Evolutionary conservation across 75 land plant species (phyloP).

Genomic region (Cryptomeria japonica): DNA sequence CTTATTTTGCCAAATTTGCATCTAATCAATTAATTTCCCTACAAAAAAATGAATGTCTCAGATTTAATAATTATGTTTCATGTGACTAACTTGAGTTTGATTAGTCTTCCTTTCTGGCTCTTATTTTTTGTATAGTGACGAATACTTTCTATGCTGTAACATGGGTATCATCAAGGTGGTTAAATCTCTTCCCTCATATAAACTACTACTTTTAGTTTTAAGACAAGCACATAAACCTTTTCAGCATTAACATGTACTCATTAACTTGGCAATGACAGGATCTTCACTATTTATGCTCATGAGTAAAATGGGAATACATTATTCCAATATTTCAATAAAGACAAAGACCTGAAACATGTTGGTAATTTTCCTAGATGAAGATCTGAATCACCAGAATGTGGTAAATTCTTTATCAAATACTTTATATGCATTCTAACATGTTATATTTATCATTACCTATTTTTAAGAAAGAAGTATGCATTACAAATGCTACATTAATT

Average conservation of each 20-base stretch:
- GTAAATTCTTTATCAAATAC: neutral
- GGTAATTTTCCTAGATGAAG: neutral
- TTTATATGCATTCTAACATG: neutral
- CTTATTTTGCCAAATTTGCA: no score
- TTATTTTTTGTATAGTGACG: no score
- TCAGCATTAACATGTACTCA: neutral
- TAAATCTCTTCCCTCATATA: no score
- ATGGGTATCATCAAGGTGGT: no score
- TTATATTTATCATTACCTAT: neutral
- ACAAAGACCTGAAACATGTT: neutral
- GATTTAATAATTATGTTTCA: no score
- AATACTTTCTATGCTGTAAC: no score
- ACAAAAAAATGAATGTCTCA: no score
- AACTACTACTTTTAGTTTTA: no score
- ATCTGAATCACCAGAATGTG: neutral
- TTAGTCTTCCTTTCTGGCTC: no score
- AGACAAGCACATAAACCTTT: neutral
- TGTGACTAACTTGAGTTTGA: no score
- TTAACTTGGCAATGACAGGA: neutral
- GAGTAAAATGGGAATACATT: neutral
- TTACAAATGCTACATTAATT: neutral
- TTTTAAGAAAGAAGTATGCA: neutral
- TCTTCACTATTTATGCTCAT: neutral
- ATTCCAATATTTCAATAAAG: neutral
- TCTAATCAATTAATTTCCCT: no score